These are phyloP conservation scores for Colletotrichum falcatum DNA, from an alignment of 2,329 filamentous ascomycete species.

Conservation along the genomic window DNA sequence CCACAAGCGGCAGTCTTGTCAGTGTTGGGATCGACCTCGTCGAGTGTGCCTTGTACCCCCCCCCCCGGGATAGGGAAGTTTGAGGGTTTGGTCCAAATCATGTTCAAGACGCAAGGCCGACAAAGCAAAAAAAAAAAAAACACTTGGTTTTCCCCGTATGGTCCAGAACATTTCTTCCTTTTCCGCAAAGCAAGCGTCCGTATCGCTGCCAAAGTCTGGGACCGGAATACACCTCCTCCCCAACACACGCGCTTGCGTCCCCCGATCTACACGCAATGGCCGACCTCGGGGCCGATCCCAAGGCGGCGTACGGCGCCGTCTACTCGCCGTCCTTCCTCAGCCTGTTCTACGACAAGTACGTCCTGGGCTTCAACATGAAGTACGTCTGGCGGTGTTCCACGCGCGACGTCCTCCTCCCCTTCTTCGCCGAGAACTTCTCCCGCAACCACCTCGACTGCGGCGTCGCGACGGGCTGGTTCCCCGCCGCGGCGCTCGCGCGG, in stretches of 20 bases:
- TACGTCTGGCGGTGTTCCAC: constrained; percentile 53
- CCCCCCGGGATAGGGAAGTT: not conserved
- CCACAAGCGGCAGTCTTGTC: not conserved
- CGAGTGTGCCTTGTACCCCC: too few species aligned
- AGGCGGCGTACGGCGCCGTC: constrained; percentile 23
- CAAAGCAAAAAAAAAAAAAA: not conserved
- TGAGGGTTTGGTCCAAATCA: not conserved
- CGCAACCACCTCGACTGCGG: constrained; percentile 54
- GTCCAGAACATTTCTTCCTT: not conserved
- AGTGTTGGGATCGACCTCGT: too few species aligned
- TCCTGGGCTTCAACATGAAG: constrained; percentile 51
- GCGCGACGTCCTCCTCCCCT: constrained; percentile 47
- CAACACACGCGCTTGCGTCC: not conserved
- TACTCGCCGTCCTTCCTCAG: constrained; percentile 37
- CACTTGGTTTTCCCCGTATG: too few species aligned
- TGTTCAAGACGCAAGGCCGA: not conserved
- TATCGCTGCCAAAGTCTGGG: not conserved
- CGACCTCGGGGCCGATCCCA: constrained; percentile 15
- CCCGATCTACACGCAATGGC: constrained; percentile 11
- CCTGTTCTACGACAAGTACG: constrained; percentile 49
- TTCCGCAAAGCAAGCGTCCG: too few species aligned
- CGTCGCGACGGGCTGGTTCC: constrained; percentile 56
- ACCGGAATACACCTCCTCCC: not conserved
- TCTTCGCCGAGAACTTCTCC: constrained; percentile 51
- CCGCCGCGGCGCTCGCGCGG: constrained; percentile 45